Evolutionary conservation across 139 green algal genomes (phyloP).

Genomic region (Choricystis sp.): DNA sequence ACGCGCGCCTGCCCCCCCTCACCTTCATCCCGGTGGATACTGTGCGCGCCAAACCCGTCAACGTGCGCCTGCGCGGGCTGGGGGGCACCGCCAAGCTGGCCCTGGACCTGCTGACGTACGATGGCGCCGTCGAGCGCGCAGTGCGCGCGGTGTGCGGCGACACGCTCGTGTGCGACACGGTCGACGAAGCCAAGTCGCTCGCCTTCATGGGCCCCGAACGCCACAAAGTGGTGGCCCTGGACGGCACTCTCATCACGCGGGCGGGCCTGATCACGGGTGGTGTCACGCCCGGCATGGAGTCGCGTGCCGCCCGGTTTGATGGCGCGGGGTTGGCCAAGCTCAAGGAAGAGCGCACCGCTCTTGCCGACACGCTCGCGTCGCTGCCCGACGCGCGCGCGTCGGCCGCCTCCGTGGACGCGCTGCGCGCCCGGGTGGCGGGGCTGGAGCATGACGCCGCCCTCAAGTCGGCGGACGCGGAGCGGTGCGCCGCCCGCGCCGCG

Average conservation of each 20-base stretch:
- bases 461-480: slow-evolving; percentile 20
- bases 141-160: slow-evolving; percentile 51
- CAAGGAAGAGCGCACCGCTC: slow-evolving; percentile 13
- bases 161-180: slow-evolving; percentile 77
- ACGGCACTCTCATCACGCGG: slow-evolving; percentile 80
- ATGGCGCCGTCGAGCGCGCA: slow-evolving; percentile 38
- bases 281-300: slow-evolving; percentile 21
- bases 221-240: slow-evolving; percentile 55
- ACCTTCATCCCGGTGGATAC: slow-evolving; percentile 63
- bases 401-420: slow-evolving; percentile 12
- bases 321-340: slow-evolving; percentile 35
- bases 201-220: slow-evolving; percentile 31
- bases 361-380: slow-evolving; percentile 9
- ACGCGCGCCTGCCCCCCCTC: slow-evolving; percentile 48
- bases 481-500: slow-evolving; percentile 3
- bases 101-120: slow-evolving; percentile 65
- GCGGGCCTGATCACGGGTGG: slow-evolving; percentile 66
- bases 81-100: slow-evolving; percentile 55
- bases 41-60: slow-evolving; percentile 31
- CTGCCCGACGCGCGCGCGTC: slow-evolving; percentile 16
- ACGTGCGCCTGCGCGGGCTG: slow-evolving; percentile 64
- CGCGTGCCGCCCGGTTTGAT: slow-evolving; percentile 46
- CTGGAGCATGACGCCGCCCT: slow-evolving; percentile 24
- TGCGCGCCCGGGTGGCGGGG: slow-evolving; percentile 7
- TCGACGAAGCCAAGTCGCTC: slow-evolving; percentile 58